A percentile compares a stretch with the other conserved stretches of the same genome.
These are phyloP conservation scores for Penicillium chermesinum DNA, from an alignment of 495 filamentous ascomycete genomes.

Conservation along the genomic window DNA sequence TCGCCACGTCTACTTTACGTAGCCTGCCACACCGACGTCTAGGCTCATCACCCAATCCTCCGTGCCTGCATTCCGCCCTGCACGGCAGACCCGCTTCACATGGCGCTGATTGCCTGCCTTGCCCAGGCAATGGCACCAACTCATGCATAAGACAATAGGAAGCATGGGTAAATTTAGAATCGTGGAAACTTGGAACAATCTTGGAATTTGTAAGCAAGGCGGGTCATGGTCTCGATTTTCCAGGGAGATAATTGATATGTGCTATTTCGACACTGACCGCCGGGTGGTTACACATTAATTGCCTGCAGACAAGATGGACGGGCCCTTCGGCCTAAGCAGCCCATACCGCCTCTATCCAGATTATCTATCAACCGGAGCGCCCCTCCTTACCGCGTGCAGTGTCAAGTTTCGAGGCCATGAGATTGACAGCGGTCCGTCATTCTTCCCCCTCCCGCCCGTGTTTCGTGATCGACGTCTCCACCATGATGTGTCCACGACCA, in stretches of 20 bases:
- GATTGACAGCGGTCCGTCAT: slow-evolving; percentile 17
- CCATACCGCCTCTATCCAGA: too few species aligned
- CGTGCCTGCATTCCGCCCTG: slow-evolving; percentile 24
- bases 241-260: too few species aligned
- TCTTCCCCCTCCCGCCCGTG: slow-evolving; percentile 16
- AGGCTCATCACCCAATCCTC: slow-evolving; percentile 1
- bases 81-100: slow-evolving; percentile 12
- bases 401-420: slow-evolving; percentile 8
- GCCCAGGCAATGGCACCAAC: background rate
- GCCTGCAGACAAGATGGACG: too few species aligned
- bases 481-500: too few species aligned
- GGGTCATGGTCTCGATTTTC: too few species aligned
- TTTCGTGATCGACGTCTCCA: slow-evolving; percentile 21
- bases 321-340: too few species aligned
- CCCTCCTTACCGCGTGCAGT: slow-evolving; percentile 16
- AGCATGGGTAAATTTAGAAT: too few species aligned
- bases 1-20: background rate
- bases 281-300: too few species aligned
- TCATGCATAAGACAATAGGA: background rate
- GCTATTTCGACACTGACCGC: too few species aligned
- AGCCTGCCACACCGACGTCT: slow-evolving; percentile 2
- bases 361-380: too few species aligned
- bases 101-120: slow-evolving; percentile 12
- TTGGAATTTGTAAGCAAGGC: too few species aligned
- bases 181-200: too few species aligned